A percentile compares a stretch with the other conserved stretches of the same genome.
Evolutionary conservation across 192 early-diverging fungal genomes (phyloP).

Genomic region (Obelidium mucronatum): DNA sequence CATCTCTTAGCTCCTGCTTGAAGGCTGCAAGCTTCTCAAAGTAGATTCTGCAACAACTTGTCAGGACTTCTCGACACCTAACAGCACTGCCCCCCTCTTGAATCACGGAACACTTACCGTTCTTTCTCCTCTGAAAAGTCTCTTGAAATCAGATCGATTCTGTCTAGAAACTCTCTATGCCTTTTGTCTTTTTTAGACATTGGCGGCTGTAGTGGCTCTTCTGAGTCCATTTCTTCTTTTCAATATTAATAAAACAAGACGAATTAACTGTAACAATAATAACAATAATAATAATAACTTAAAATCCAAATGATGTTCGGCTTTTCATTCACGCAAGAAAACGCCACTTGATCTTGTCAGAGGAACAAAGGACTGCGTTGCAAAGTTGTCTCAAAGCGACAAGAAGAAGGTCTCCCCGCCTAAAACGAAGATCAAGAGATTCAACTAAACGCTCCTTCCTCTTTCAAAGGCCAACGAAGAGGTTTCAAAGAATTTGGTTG

Average conservation of each 20-base stretch:
- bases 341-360: slow-evolving; percentile 89
- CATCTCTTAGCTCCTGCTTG: slow-evolving; percentile 39
- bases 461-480: slow-evolving; percentile 92
- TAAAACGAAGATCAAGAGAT: too few relatives aligned
- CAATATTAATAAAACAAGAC: too few relatives aligned
- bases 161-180: slow-evolving; percentile 59
- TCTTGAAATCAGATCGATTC: slow-evolving; percentile 62
- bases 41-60: slow-evolving; percentile 35
- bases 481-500: slow-evolving; percentile 91
- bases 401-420: slow-evolving; percentile 3
- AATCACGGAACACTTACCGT: slow-evolving; percentile 47
- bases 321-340: slow-evolving; percentile 14
- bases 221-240: not conserved
- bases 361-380: slow-evolving; percentile 84
- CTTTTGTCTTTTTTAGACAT: slow-evolving; percentile 62
- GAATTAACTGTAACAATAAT: too few relatives aligned
- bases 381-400: slow-evolving; percentile 77
- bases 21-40: slow-evolving; percentile 40
- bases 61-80: not conserved
- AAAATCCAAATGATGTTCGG: slow-evolving; percentile 19
- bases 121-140: slow-evolving; percentile 71
- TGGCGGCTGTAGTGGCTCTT: slow-evolving; percentile 3
- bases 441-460: too few relatives aligned
- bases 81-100: not conserved
- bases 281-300: too few relatives aligned